A percentile compares a stretch with the other conserved stretches of the same genome.
Conservation (phyloP, 1,284 basidiomycete genomes). For the Somion occarium region DNA sequence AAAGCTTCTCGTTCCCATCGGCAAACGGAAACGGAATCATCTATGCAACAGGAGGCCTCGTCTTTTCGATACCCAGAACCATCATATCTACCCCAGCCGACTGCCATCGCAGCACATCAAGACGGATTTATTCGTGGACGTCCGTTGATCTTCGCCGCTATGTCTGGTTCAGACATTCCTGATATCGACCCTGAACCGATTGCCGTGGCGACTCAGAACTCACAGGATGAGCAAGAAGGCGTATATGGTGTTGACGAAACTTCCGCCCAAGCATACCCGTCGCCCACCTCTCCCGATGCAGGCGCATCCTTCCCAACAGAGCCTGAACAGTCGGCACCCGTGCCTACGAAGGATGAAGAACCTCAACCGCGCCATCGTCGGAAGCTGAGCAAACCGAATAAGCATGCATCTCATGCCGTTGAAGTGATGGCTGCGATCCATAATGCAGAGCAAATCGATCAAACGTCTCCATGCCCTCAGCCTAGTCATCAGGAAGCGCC, state of each 20-base stretch:
- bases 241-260: constrained; percentile 3
- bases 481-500: background rate
- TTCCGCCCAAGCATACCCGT: constrained; percentile 3
- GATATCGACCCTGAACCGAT: constrained; percentile 17
- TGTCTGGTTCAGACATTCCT: constrained; percentile 14
- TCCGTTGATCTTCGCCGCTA: constrained; percentile 28
- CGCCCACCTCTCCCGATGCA: constrained; percentile 2
- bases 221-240: constrained; percentile 3
- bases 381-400: constrained; percentile 23
- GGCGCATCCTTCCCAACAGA: background rate
- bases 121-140: constrained; percentile 22
- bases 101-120: constrained; percentile 1
- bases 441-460: background rate
- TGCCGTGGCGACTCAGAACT: background rate
- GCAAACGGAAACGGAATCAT: background rate
- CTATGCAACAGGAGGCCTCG: background rate
- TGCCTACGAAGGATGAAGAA: background rate
- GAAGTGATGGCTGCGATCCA: background rate
- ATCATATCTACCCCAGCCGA: background rate
- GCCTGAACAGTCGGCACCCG: constrained; percentile 5
- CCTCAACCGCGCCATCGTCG: constrained; percentile 4
- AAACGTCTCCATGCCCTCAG: background rate
- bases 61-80: background rate
- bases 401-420: constrained; percentile 14
- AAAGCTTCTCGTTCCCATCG: background rate